phyloP scores from a whole-genome alignment of 2,329 filamentous ascomycete species.

The Hirsutella minnesotensis region DNA sequence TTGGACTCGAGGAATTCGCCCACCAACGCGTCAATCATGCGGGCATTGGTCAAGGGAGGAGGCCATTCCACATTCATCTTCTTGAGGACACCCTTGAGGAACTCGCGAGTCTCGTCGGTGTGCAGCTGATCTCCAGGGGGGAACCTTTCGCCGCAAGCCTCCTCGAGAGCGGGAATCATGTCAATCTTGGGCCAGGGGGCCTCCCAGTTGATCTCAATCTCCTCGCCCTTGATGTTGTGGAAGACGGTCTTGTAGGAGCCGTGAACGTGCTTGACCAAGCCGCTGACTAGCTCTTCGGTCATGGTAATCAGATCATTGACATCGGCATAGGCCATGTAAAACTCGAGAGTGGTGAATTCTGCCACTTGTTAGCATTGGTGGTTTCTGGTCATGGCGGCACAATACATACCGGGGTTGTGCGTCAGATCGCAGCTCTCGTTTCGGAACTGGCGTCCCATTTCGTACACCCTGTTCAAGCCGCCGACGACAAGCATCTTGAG shows the following conservation, averaged over 20 bases:
- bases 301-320: constrained; percentile 71
- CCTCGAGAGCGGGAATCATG: constrained; percentile 81
- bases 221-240: constrained; percentile 75
- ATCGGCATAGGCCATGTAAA: constrained; percentile 90
- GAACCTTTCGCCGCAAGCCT: constrained; percentile 86
- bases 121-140: constrained; percentile 81
- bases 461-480: constrained; percentile 87
- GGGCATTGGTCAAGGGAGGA: constrained; percentile 80
- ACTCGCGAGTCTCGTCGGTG: constrained; percentile 78
- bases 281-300: constrained; percentile 87
- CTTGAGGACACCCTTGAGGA: constrained; percentile 72
- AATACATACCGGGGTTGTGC: constrained; percentile 56
- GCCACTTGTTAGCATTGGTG: constrained; percentile 17
- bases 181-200: constrained; percentile 85
- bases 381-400: neutral
- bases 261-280: constrained; percentile 78
- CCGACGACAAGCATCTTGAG: constrained; percentile 95
- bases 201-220: constrained; percentile 90
- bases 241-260: constrained; percentile 79
- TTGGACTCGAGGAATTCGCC: constrained; percentile 93
- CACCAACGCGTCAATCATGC: constrained; percentile 91
- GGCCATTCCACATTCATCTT: constrained; percentile 87
- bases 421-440: constrained; percentile 68
- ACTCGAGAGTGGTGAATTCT: constrained; percentile 95
- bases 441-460: constrained; percentile 89